A percentile compares a stretch with the other conserved stretches of the same genome.
These are phyloP conservation scores for Phytophthora chlamydospora DNA, from an alignment of 352 stramenopile species.

Conservation along the genomic window DNA sequence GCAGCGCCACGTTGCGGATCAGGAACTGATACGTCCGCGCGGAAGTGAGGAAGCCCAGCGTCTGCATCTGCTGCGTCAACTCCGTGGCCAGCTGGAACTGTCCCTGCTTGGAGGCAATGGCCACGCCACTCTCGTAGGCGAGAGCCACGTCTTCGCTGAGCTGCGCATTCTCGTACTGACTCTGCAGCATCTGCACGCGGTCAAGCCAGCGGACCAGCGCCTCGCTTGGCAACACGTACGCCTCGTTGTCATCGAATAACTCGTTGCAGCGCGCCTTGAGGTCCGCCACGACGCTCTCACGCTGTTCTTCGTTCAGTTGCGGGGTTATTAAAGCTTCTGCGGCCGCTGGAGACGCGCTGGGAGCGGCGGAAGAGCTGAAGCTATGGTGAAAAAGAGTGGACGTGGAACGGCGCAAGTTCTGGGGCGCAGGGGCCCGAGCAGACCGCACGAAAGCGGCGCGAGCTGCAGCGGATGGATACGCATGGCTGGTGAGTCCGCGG, in stretches of 20 bases:
- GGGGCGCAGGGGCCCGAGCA: constrained; percentile 4
- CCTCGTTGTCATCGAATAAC: constrained; percentile 57
- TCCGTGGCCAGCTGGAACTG: constrained; percentile 56
- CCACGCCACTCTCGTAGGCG: constrained; percentile 70
- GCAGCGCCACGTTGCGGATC: constrained; percentile 62
- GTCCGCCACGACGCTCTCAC: constrained; percentile 35
- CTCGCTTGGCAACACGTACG: constrained; percentile 26
- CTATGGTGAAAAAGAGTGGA: constrained; percentile 1
- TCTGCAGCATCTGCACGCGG: constrained; percentile 37
- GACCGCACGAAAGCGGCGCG: background rate
- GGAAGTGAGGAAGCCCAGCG: constrained; percentile 36
- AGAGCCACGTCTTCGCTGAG: constrained; percentile 41
- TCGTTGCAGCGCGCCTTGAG: constrained; percentile 62
- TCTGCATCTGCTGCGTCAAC: constrained; percentile 57
- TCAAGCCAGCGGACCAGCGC: constrained; percentile 43
- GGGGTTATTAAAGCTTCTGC: background rate
- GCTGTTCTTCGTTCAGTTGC: constrained; percentile 19
- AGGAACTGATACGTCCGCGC: constrained; percentile 53
- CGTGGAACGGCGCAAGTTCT: constrained; percentile 12
- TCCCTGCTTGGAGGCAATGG: constrained; percentile 75
- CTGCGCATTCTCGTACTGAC: constrained; percentile 8
- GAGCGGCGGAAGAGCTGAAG: constrained; percentile 19
- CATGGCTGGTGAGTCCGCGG: background rate
- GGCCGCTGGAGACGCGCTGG: constrained; percentile 13
- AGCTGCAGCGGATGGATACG: background rate